Conservation (phyloP, 148 eudicot genomes). For the Chenopodium quinoa region DNA sequence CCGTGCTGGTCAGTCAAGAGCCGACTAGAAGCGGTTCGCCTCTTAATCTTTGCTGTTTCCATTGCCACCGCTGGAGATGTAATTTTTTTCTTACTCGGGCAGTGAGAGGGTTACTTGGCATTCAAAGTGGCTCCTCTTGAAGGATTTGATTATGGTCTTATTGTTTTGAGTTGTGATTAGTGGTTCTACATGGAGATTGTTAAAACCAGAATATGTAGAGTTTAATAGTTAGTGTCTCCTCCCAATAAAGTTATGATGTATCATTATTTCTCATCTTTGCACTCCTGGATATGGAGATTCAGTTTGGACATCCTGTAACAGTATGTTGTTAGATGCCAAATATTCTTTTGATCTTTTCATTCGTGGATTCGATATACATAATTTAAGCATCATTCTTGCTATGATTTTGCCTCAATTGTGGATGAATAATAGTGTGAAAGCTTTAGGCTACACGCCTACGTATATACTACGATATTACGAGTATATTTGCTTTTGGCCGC, state of each 20-base stretch:
- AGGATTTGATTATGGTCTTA: constrained; percentile 21
- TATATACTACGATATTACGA: background rate
- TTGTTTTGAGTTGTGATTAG: constrained; percentile 22
- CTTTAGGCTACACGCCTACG: background rate
- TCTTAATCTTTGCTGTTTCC: constrained; percentile 13
- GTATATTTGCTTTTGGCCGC: no score
- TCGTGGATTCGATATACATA: constrained; percentile 4
- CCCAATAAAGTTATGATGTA: constrained; percentile 31
- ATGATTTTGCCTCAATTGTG: background rate
- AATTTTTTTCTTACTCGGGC: constrained; percentile 23
- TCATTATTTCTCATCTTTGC: constrained; percentile 23
- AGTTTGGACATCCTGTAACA: constrained; percentile 29
- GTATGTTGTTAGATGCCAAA: constrained; percentile 18
- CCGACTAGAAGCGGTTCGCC: constrained; percentile 30
- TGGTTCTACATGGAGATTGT: constrained; percentile 24
- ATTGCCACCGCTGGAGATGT: constrained; percentile 23
- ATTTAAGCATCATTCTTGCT: background rate
- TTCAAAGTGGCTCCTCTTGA: constrained; percentile 23
- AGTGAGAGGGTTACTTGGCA: constrained; percentile 25
- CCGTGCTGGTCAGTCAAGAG: constrained; percentile 63
- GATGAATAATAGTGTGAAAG: background rate
- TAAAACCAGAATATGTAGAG: constrained; percentile 28
- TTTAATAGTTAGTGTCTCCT: constrained; percentile 22
- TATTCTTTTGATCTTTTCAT: constrained; percentile 21
- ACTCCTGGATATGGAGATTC: constrained; percentile 34